Base-by-base conservation (phyloP, 768 basidiomycete species). In the Tylopilus vinaceipallidus region DNA sequence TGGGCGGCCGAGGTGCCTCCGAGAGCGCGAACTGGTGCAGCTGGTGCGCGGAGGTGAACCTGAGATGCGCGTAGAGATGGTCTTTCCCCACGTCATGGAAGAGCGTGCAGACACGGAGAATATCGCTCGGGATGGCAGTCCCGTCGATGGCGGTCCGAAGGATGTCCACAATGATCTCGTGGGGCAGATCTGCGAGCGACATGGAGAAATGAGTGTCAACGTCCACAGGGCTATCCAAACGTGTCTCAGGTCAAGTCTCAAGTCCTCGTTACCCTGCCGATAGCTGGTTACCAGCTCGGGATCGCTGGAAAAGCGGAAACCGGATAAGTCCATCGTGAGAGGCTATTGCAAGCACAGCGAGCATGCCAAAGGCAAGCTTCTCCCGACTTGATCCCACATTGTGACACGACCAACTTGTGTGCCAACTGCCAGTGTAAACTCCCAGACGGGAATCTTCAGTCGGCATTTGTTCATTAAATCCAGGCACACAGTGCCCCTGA, bases 51-150 rank as follows among this genome's bases (percentile, higher is more conserved):
- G 63, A 63, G 26, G 50, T 49, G 30, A 70, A 71, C 20, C 41
- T 42, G 32, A 68, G 57, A 17, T 65, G 48, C 17, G 49, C 57
- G 44, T 70, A 64, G 35, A 70, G 57, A 37, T 59, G 41, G 2
- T 38, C 47, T 13, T 38, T 50, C 12, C 60, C 64, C 6, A 67
- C 27, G 13, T 52, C 30, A 32, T 47, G 43, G 39, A 68, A 69
- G 30, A 41, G 42, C 12, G 14, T 52, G 48, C 45, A 64, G 32
- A 59, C 60, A 16, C 54, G 34, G 37, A 70, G 53, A 35, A 70
- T 49, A 29, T 54, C 37, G 12, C 54, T 54, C 29, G 65, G 60
- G 41, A 46, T n/a, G 12, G 43, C n/a, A 19, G 46, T 41, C 17
- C 5, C 47, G 13, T 56, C 45, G 41, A 67, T 46, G 8, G 56